Base-by-base conservation (phyloP, 768 basidiomycete species). In the Omphalotus guepiniiformis region DNA sequence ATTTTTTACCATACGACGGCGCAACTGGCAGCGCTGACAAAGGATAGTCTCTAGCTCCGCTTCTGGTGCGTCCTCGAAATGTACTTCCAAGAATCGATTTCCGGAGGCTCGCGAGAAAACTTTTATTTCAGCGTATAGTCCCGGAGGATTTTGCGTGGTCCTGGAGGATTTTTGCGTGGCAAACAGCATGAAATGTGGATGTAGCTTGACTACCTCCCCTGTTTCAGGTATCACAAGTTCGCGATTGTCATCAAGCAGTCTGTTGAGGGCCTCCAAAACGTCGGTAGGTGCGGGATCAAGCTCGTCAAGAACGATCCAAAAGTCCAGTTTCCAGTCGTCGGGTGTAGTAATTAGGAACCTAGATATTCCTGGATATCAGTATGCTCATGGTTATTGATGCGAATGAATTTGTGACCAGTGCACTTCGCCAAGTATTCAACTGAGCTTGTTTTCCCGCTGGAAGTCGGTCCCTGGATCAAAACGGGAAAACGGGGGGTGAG, bases 381-480 rank as follows among this genome's bases (percentile, higher is more conserved):
- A 60, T 98, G 96, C 53, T 99, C 96, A 68, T 99, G 96, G 58
- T 99, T 99, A 70, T 99, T 99, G 75, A 99, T 97, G 32, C 96
- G 89, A 25, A 99, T 83, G 64, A 97, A 98, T 28, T 79, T 82
- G 70, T 99, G 96, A 0, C 96, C 95, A 0, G 93, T 96, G 47
- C 88, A 76, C 51, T 80, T 81, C 4, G 96, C 95, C 23, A 99
- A 79, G 63, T 94, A 98, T 67, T 97, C 94, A 37, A 99, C 83
- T 1, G 95, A 90, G 56, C 91, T 93, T 2, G 96, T 99, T 72
- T 99, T 99, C 30, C 96, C 96, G 48, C 86, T 88, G 1, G 96
- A 98, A 0, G 96, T 99, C 0, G 95, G 96, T 1, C 96, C 96
- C 69, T 99, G 95, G 47, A 99, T 95, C 8, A 99, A 75, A 13